Percentiles rank a stretch among this genome's conserved stretches.
phyloP scores from a whole-genome alignment of 1,284 basidiomycete species.

The Takashimella tepidaria region DNA sequence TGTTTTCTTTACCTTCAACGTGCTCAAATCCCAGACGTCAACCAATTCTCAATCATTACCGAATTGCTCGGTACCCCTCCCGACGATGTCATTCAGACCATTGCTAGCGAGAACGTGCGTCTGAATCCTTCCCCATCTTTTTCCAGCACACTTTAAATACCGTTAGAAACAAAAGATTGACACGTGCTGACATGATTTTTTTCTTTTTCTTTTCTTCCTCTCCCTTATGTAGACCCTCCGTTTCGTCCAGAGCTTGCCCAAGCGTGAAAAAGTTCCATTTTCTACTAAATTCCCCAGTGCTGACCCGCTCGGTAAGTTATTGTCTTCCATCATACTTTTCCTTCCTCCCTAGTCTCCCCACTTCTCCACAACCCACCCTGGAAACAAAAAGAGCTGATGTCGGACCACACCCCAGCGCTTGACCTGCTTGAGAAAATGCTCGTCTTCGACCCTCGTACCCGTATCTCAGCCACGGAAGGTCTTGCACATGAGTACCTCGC shows the following conservation, averaged over 20 bases:
- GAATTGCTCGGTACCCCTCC: constrained; percentile 96
- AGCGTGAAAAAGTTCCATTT: constrained; percentile 92
- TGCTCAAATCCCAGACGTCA: constrained; percentile 86
- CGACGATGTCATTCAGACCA: constrained; percentile 99
- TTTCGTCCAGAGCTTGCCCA: constrained; percentile 95
- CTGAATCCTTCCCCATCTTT: constrained; percentile 14
- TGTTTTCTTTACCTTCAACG: too few relatives aligned
- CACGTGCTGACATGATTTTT: too few relatives aligned
- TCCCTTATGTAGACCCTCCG: constrained; percentile 92
- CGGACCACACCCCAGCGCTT: constrained; percentile 57
- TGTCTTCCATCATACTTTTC: not conserved
- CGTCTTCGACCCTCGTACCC: constrained; percentile 94
- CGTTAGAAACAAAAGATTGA: not conserved
- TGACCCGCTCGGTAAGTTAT: constrained; percentile 68
- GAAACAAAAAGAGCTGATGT: too few relatives aligned
- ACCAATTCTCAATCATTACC: constrained; percentile 99
- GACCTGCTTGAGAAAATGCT: constrained; percentile 98
- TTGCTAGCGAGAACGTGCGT: constrained; percentile 93
- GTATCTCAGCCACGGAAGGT: constrained; percentile 90
- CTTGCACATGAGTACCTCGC: constrained; percentile 90
- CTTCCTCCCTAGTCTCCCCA: not conserved
- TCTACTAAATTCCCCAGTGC: constrained; percentile 85
- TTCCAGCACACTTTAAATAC: not conserved
- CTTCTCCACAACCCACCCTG: too few relatives aligned
- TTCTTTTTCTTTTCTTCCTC: too few relatives aligned